Percentiles rank a stretch among this genome's conserved stretches.
These are phyloP conservation scores for Phytopythium ostracodes DNA, from an alignment of 352 stramenopile genomes.

Conservation along the genomic window DNA sequence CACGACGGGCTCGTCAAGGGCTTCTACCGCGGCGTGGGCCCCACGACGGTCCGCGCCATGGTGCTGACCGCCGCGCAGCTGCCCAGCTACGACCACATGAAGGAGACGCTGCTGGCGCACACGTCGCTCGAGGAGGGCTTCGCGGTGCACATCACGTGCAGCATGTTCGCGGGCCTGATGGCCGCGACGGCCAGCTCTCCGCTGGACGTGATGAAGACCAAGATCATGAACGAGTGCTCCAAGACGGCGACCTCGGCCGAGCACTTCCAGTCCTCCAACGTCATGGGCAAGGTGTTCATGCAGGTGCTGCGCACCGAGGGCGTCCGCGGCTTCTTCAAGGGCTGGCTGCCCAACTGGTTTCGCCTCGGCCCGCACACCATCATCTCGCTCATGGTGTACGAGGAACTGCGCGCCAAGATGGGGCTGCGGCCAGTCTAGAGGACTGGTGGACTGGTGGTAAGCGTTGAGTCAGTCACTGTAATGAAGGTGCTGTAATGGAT, in stretches of 20 bases:
- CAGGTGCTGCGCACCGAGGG: slow-evolving; percentile 47
- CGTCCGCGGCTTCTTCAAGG: slow-evolving; percentile 63
- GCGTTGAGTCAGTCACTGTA: background rate
- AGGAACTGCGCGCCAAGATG: slow-evolving; percentile 43
- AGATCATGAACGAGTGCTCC: slow-evolving; percentile 71
- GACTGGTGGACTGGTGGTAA: too few relatives aligned
- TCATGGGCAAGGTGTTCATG: slow-evolving; percentile 41
- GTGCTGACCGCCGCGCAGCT: slow-evolving; percentile 65
- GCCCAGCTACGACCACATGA: slow-evolving; percentile 74
- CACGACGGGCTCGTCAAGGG: slow-evolving; percentile 50
- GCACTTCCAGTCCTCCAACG: slow-evolving; percentile 28
- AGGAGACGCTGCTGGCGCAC: slow-evolving; percentile 42
- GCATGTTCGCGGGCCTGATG: slow-evolving; percentile 69
- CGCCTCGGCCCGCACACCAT: slow-evolving; percentile 63
- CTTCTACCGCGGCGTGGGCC: slow-evolving; percentile 58
- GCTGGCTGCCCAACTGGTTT: slow-evolving; percentile 63
- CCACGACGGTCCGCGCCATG: slow-evolving; percentile 63
- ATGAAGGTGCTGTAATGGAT: background rate
- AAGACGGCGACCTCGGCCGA: slow-evolving; percentile 26
- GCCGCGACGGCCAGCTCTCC: slow-evolving; percentile 56
- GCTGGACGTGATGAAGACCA: slow-evolving; percentile 78
- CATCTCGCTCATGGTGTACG: slow-evolving; percentile 67
- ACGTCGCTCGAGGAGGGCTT: slow-evolving; percentile 45
- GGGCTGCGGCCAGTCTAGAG: slow-evolving; percentile 42
- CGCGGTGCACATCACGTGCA: slow-evolving; percentile 51